Conservation (phyloP, 176 grass and related monocot genomes). For the Oryza glaberrima region DNA sequence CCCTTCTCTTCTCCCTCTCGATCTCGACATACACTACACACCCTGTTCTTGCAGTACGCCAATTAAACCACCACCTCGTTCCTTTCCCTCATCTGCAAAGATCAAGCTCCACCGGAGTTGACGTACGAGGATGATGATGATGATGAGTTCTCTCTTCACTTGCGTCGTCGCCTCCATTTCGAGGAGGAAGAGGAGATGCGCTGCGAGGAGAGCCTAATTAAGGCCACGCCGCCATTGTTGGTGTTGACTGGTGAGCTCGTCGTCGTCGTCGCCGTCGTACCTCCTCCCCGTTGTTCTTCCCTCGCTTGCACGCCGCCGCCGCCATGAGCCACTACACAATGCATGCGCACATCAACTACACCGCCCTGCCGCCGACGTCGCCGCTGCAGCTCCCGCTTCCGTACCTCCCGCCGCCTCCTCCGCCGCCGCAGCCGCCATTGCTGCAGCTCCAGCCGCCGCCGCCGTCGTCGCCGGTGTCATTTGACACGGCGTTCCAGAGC, state of each 20-base stretch:
- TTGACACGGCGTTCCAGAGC: conserved; percentile 49
- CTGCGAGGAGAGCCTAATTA: conserved; percentile 16
- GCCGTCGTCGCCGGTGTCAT: neutral
- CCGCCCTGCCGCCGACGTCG: conserved; percentile 31
- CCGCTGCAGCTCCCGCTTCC: conserved; percentile 32
- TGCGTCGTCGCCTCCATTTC: conserved; percentile 26
- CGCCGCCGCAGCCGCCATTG: conserved; percentile 2
- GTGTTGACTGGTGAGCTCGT: neutral
- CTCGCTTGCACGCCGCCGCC: neutral
- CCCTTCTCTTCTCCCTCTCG: neutral
- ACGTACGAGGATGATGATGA: conserved; percentile 22
- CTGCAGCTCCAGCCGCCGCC: conserved; percentile 8
- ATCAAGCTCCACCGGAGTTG: neutral
- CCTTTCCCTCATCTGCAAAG: conserved; percentile 26
- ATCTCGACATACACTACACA: neutral
- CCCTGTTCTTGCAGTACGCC: conserved; percentile 13
- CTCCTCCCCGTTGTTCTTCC: neutral
- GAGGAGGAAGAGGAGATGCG: neutral
- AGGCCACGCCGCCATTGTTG: conserved; percentile 38
- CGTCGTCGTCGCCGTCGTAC: neutral
- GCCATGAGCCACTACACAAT: conserved; percentile 45
- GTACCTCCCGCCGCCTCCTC: conserved; percentile 33
- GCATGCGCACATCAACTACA: conserved; percentile 39
- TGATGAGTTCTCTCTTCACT: conserved; percentile 18
- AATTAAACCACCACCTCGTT: conserved; percentile 17